Conservation (phyloP, 2,329 filamentous ascomycete species). For the Bipolaris zeicola region DNA sequence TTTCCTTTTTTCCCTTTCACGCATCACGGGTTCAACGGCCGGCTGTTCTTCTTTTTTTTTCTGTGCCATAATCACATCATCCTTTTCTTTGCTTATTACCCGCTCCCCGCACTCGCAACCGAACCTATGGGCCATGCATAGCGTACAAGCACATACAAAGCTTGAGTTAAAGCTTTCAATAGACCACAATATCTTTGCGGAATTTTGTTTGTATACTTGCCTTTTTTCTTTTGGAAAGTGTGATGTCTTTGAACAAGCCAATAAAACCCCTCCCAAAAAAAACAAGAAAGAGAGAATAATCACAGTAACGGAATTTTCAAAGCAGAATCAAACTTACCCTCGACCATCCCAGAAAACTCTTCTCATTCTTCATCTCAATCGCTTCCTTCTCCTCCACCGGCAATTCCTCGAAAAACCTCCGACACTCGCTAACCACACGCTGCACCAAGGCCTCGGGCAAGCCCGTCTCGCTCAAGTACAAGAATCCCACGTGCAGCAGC, state of each 20-base stretch:
- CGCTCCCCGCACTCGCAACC: no score
- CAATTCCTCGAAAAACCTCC: slow-evolving; percentile 74
- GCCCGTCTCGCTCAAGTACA: slow-evolving; percentile 78
- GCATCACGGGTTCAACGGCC: background rate
- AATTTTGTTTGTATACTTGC: no score
- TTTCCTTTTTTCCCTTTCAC: background rate
- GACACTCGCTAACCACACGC: slow-evolving; percentile 70
- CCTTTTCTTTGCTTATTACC: no score
- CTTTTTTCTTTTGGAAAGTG: no score
- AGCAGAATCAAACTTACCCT: slow-evolving; percentile 41
- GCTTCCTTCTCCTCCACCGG: slow-evolving; percentile 74
- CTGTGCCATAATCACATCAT: slow-evolving; percentile 7
- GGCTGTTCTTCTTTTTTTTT: background rate
- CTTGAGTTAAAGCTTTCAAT: no score
- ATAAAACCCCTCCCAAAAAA: background rate
- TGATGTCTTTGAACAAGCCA: background rate
- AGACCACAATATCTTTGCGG: no score
- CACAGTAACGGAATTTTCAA: background rate
- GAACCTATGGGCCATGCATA: no score
- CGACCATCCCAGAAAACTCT: slow-evolving; percentile 56
- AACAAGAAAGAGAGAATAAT: slow-evolving; percentile 1
- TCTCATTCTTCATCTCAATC: slow-evolving; percentile 59
- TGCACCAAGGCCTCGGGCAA: slow-evolving; percentile 65
- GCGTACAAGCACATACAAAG: no score
- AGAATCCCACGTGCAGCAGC: slow-evolving; percentile 83